phyloP scores from a whole-genome alignment of 2,329 filamentous ascomycete genomes.

The Xylaria sp. region DNA sequence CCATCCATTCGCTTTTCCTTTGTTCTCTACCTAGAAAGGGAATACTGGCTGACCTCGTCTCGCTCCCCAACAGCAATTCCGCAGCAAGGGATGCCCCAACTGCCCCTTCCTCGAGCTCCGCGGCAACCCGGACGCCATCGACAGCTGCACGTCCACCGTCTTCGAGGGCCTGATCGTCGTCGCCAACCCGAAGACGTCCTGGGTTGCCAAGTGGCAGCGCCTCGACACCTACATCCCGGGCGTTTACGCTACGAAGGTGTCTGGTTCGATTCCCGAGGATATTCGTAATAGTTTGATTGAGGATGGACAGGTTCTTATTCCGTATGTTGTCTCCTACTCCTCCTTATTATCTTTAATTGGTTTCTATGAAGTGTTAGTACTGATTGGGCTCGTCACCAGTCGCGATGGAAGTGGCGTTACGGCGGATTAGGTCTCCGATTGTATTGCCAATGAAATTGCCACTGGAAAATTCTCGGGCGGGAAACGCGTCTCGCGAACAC shows the following conservation, averaged over 20 bases:
- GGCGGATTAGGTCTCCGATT: conserved; percentile 14
- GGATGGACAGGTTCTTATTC: conserved; percentile 60
- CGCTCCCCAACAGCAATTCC: conserved; percentile 61
- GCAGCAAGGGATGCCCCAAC: conserved; percentile 85
- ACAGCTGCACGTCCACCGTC: conserved; percentile 91
- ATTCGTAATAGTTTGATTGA: conserved; percentile 56
- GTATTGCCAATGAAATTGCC: not conserved
- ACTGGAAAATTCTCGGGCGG: too few species aligned
- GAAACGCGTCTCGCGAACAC: too few species aligned
- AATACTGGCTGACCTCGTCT: not conserved
- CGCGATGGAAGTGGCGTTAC: conserved; percentile 21
- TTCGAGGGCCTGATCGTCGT: conserved; percentile 90
- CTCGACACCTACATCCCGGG: conserved; percentile 83
- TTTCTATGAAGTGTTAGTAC: not conserved
- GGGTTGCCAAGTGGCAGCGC: conserved; percentile 96
- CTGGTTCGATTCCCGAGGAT: conserved; percentile 68
- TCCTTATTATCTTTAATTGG: not conserved
- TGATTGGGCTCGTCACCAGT: conserved; percentile 7
- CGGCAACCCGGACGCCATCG: conserved; percentile 72
- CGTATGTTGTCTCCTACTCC: conserved; percentile 51
- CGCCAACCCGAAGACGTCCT: conserved; percentile 74
- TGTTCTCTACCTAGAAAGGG: not conserved
- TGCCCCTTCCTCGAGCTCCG: conserved; percentile 87
- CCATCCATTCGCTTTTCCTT: not conserved
- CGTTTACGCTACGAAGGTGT: conserved; percentile 92